Evolutionary conservation across 2,329 filamentous ascomycete species (phyloP).

Genomic region (Cladosporium sp.): DNA sequence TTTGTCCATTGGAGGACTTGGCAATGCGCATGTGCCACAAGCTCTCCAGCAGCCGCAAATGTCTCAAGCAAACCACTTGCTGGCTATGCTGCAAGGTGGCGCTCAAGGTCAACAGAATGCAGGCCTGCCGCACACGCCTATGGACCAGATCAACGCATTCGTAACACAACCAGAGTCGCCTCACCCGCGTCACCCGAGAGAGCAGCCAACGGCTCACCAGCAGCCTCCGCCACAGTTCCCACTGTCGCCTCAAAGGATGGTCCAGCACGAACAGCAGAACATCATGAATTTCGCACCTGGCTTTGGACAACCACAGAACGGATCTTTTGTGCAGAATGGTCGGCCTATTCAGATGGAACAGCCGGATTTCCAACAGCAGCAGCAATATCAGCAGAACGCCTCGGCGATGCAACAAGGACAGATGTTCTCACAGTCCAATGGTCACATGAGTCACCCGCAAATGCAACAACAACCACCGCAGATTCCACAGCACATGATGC

Average conservation of each 20-base stretch:
- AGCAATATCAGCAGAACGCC: neutral
- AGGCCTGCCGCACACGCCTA: conserved; percentile 10
- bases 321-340: neutral
- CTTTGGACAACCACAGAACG: conserved; percentile 8
- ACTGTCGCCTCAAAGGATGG: conserved; percentile 36
- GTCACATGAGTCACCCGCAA: neutral
- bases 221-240: conserved; percentile 53
- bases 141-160: conserved; percentile 10
- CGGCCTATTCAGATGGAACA: neutral
- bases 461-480: conserved; percentile 13
- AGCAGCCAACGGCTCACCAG: conserved; percentile 49
- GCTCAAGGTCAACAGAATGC: conserved; percentile 25
- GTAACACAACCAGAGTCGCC: conserved; percentile 47
- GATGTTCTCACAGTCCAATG: neutral
- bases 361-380: neutral
- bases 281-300: conserved; percentile 24
- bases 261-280: conserved; percentile 30
- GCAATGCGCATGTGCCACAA: neutral
- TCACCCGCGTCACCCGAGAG: conserved; percentile 49
- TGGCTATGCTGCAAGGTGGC: conserved; percentile 55
- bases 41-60: conserved; percentile 31
- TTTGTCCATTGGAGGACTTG: conserved; percentile 42
- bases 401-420: neutral
- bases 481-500: neutral
- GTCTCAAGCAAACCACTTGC: conserved; percentile 51